phyloP scores from a whole-genome alignment of 2,329 filamentous ascomycete species.

The Aspergillus unguis region DNA sequence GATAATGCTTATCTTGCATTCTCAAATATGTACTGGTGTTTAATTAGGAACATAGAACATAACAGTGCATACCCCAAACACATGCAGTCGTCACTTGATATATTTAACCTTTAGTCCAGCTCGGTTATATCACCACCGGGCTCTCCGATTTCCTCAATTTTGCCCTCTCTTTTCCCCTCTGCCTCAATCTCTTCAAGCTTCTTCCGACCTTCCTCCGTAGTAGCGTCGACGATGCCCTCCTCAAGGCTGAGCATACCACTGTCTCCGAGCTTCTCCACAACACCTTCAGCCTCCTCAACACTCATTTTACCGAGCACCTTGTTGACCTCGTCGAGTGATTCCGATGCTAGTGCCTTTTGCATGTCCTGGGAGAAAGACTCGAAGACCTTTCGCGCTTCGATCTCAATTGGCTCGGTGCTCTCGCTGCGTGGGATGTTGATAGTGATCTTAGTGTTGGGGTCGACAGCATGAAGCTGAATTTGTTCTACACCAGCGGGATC shows the following conservation, averaged over 20 bases:
- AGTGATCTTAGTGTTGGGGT: slow-evolving; percentile 86
- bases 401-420: slow-evolving; percentile 61
- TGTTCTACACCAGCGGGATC: slow-evolving; percentile 74
- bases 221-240: slow-evolving; percentile 91
- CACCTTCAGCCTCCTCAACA: slow-evolving; percentile 79
- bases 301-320: slow-evolving; percentile 84
- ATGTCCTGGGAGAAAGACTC: slow-evolving; percentile 79
- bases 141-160: slow-evolving; percentile 52
- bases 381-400: slow-evolving; percentile 70
- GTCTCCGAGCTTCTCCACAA: slow-evolving; percentile 76
- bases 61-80: neutral
- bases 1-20: neutral
- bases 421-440: slow-evolving; percentile 73
- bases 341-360: slow-evolving; percentile 77
- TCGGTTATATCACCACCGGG: slow-evolving; percentile 49
- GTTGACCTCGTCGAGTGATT: slow-evolving; percentile 84
- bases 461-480: slow-evolving; percentile 94
- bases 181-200: slow-evolving; percentile 72
- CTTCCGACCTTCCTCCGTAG: slow-evolving; percentile 78
- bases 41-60: neutral
- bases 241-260: slow-evolving; percentile 88
- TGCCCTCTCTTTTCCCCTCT: slow-evolving; percentile 38
- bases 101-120: slow-evolving; percentile 25
- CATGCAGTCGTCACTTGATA: neutral
- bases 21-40: neutral